phyloP scores from a whole-genome alignment of 1,139 yeast species.

The Pichia norvegensis region DNA sequence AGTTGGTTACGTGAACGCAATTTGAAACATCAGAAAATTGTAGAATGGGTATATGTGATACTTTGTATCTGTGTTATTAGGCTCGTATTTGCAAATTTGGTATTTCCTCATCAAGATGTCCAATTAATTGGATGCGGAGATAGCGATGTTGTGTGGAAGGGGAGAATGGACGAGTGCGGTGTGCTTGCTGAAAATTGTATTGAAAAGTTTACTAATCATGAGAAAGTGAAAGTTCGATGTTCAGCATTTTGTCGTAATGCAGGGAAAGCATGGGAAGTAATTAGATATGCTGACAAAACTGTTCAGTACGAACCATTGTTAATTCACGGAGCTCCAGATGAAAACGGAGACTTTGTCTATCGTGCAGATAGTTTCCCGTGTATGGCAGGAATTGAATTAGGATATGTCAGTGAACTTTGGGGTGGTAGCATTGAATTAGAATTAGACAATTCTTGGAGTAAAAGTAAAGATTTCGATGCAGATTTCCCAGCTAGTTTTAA shows the following conservation, averaged over 20 bases:
- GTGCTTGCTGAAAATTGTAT: conserved; percentile 52
- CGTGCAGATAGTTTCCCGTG: conserved; percentile 88
- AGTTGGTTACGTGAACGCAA: background rate
- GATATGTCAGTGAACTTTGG: conserved; percentile 56
- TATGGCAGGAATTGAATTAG: conserved; percentile 86
- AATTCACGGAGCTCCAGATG: conserved; percentile 59
- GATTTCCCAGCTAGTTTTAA: conserved; percentile 69
- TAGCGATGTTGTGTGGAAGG: conserved; percentile 53
- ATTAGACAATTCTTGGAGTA: conserved; percentile 36
- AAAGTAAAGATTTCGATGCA: conserved; percentile 39
- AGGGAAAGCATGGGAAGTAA: conserved; percentile 69
- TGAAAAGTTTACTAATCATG: conserved; percentile 29
- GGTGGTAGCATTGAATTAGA: conserved; percentile 79
- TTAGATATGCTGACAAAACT: conserved; percentile 63
- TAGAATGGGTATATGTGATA: background rate
- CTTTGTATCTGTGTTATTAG: background rate
- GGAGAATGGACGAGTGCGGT: conserved; percentile 74
- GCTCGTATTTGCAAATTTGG: background rate
- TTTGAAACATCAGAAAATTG: background rate
- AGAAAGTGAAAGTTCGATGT: conserved; percentile 60
- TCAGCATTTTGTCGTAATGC: conserved; percentile 83
- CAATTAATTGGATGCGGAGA: conserved; percentile 35
- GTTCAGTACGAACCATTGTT: conserved; percentile 66
- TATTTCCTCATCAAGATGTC: conserved; percentile 5
- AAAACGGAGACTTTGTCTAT: conserved; percentile 35